Percentiles rank a stretch among this genome's conserved stretches.
Conservation (phyloP, 139 green algal genomes). For the Haematococcus sp. region DNA sequence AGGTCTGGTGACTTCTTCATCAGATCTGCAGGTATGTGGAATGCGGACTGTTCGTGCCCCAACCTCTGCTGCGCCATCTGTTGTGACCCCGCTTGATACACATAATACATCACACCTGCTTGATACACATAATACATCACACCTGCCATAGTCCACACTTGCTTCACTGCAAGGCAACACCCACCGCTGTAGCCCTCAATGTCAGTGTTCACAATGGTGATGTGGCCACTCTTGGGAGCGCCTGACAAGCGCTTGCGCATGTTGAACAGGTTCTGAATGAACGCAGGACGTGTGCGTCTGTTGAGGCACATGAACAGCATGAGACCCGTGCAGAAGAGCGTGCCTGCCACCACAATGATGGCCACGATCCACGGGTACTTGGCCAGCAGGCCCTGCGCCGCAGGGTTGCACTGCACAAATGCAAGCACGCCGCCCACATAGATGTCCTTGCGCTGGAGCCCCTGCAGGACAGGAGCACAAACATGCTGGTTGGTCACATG, state of each 20-base stretch:
- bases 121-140: too few species aligned
- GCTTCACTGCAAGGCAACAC: background rate
- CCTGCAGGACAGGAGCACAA: too few species aligned
- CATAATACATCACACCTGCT: too few species aligned
- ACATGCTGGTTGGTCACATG: background rate
- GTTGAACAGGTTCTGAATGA: conserved; percentile 30
- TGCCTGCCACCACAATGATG: conserved; percentile 18
- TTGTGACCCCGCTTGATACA: too few species aligned
- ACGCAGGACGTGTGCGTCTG: conserved; percentile 12
- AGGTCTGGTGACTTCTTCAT: conserved; percentile 42
- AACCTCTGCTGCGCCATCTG: too few species aligned
- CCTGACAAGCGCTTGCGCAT: conserved; percentile 21
- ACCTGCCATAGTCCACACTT: too few species aligned
- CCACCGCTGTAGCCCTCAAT: conserved; percentile 57
- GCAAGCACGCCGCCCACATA: too few species aligned
- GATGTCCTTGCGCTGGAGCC: too few species aligned
- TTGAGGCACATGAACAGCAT: conserved; percentile 22
- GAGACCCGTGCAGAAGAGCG: conserved; percentile 2
- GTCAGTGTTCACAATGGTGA: conserved; percentile 51
- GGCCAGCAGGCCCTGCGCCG: too few species aligned
- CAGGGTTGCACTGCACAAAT: too few species aligned
- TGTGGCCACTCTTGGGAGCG: conserved; percentile 37
- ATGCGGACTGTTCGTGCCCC: too few species aligned
- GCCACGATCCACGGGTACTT: conserved; percentile 16
- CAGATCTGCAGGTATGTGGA: conserved; percentile 26